phyloP scores from a whole-genome alignment of 257 asterid species.

The Nicotiana otophora region DNA sequence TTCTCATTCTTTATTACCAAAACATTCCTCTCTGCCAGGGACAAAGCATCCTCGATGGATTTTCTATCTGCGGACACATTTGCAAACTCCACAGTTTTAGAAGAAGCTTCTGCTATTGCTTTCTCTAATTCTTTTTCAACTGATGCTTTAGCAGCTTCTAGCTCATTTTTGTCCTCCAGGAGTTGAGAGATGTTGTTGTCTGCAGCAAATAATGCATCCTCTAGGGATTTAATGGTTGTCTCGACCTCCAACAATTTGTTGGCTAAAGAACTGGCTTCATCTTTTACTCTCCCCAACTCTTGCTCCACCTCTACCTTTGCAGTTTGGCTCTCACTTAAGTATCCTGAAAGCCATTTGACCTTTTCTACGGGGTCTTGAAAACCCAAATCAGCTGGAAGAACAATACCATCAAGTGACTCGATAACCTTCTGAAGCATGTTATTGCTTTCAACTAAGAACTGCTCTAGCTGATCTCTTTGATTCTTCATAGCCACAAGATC shows the following conservation, averaged over 20 bases:
- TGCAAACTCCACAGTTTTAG: conserved; percentile 42
- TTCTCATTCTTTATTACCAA: conserved; percentile 48
- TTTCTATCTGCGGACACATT: conserved; percentile 46
- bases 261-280: conserved; percentile 43
- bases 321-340: conserved; percentile 45
- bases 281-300: conserved; percentile 53
- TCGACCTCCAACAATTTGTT: conserved; percentile 46
- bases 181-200: conserved; percentile 48
- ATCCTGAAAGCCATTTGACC: conserved; percentile 57
- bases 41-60: conserved; percentile 53
- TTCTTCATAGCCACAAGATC: conserved; percentile 48
- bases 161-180: conserved; percentile 61
- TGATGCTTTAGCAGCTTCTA: conserved; percentile 48
- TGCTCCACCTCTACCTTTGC: conserved; percentile 44
- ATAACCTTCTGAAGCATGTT: conserved; percentile 53
- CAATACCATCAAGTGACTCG: conserved; percentile 60
- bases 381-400: conserved; percentile 40
- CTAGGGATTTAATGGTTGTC: conserved; percentile 37
- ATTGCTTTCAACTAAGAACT: conserved; percentile 66
- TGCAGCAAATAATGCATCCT: conserved; percentile 52
- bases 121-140: conserved; percentile 59
- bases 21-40: conserved; percentile 47
- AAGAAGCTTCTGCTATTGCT: conserved; percentile 48
- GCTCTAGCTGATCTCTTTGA: conserved; percentile 56
- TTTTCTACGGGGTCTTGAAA: conserved; percentile 65